Conservation (phyloP, 176 grass and related monocot species). For the Oryza coarctata region DNA sequence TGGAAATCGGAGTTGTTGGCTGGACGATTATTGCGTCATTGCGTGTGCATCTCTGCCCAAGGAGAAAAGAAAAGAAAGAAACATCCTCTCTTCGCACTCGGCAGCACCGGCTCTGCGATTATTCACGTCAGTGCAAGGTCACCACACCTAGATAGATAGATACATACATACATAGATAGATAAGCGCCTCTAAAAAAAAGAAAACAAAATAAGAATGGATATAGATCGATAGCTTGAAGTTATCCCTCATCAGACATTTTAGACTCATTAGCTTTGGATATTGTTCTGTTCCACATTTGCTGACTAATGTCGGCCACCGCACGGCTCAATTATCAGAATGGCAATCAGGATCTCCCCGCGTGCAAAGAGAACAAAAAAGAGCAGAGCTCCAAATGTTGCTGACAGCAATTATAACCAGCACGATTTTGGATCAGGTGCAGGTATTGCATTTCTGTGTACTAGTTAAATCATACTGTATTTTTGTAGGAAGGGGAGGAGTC, state of each 20-base stretch:
- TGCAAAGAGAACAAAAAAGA: not conserved
- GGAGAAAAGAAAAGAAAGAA: not conserved
- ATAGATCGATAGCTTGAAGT: not conserved
- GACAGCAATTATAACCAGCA: not conserved
- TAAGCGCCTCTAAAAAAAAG: not conserved
- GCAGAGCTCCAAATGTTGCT: not conserved
- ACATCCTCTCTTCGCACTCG: not conserved
- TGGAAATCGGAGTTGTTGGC: slow-evolving; percentile 7
- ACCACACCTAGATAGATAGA: not conserved
- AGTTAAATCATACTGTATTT: too few species aligned
- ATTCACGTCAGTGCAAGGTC: not conserved
- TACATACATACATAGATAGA: not conserved
- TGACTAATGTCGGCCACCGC: not conserved
- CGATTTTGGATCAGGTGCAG: not conserved
- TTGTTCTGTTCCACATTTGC: not conserved
- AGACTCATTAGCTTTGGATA: not conserved
- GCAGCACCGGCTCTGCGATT: not conserved
- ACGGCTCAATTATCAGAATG: not conserved
- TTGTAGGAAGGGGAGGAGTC: too few species aligned
- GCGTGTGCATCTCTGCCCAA: not conserved
- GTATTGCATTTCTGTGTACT: not conserved
- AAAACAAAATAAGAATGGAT: too few species aligned
- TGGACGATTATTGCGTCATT: slow-evolving; percentile 34
- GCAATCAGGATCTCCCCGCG: not conserved
- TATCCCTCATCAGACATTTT: not conserved